These are phyloP conservation scores for Fusarium napiforme DNA, from an alignment of 2,329 filamentous ascomycete genomes.

Conservation along the genomic window DNA sequence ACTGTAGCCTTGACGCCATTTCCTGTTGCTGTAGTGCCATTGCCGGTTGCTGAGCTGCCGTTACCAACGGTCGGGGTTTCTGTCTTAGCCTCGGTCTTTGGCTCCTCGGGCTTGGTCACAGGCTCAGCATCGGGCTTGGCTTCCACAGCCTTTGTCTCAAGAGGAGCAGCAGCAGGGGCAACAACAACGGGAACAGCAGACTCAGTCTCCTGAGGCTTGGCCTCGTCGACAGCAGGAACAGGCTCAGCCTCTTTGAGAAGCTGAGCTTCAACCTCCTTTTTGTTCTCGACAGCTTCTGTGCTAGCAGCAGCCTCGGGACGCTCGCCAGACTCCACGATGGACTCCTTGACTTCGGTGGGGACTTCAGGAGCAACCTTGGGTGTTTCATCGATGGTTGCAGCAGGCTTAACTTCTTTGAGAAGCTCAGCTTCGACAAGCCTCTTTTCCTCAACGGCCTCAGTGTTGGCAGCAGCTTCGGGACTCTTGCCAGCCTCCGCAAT, in stretches of 20 bases:
- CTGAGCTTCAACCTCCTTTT: slow-evolving; percentile 79
- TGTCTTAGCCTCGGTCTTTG: slow-evolving; percentile 22
- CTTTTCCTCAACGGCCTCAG: slow-evolving; percentile 77
- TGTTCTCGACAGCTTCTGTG: slow-evolving; percentile 76
- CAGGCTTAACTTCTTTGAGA: slow-evolving; percentile 68
- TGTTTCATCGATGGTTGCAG: slow-evolving; percentile 52
- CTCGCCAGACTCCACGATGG: slow-evolving; percentile 66
- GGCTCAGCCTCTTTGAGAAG: slow-evolving; percentile 72
- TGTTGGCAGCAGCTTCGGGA: slow-evolving; percentile 74
- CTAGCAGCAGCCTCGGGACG: slow-evolving; percentile 78
- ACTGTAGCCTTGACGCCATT: slow-evolving; percentile 40
- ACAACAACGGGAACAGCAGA: not conserved
- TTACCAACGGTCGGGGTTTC: slow-evolving; percentile 37
- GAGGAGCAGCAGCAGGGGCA: slow-evolving; percentile 11
- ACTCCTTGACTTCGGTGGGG: slow-evolving; percentile 67
- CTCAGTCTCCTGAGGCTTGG: slow-evolving; percentile 63
- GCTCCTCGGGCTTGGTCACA: slow-evolving; percentile 6
- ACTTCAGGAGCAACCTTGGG: slow-evolving; percentile 60
- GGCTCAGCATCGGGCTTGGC: slow-evolving; percentile 3
- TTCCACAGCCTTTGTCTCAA: slow-evolving; percentile 27
- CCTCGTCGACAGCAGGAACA: slow-evolving; percentile 61
- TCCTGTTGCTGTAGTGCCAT: slow-evolving; percentile 27
- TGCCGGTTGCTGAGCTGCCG: slow-evolving; percentile 32
- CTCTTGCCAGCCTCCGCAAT: slow-evolving; percentile 71
- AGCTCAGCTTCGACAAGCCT: slow-evolving; percentile 76